Conservation (phyloP, 805 yeast species). For the Barnettozyma californica region DNA sequence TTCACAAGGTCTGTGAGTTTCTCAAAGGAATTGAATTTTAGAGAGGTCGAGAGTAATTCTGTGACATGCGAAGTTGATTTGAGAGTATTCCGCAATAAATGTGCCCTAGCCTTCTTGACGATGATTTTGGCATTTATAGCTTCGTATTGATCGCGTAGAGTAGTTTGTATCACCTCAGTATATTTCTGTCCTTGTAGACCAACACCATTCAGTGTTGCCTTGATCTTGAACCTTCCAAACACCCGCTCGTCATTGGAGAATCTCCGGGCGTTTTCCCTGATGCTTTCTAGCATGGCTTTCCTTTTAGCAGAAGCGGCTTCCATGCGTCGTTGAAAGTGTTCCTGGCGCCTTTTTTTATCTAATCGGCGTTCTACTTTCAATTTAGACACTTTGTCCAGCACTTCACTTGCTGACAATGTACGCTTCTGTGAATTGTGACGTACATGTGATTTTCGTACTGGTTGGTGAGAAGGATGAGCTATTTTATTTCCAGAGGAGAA, state of each 20-base stretch:
- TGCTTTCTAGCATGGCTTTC: not conserved
- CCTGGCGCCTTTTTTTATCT: not conserved
- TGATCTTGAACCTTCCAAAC: slow-evolving; percentile 3
- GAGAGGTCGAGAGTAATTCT: not conserved
- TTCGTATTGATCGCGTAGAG: too few relatives aligned
- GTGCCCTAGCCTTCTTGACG: not conserved
- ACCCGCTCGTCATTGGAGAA: slow-evolving; percentile 1
- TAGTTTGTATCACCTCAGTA: too few relatives aligned
- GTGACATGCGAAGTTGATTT: not conserved
- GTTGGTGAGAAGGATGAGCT: not conserved
- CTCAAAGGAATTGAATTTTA: not conserved
- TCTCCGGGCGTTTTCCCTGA: slow-evolving; percentile 4
- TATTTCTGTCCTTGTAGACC: not conserved
- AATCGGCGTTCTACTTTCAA: slow-evolving; percentile 1
- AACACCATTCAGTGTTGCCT: not conserved
- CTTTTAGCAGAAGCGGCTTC: slow-evolving; percentile 3
- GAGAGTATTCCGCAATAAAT: not conserved
- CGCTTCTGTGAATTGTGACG: slow-evolving; percentile 2
- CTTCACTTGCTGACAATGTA: slow-evolving; percentile 5
- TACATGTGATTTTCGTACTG: not conserved
- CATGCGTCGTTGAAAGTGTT: not conserved
- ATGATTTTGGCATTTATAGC: not conserved
- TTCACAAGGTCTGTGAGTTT: not conserved
- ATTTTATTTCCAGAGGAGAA: not conserved
- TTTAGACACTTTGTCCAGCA: slow-evolving; percentile 5